A percentile compares a stretch with the other conserved stretches of the same genome.
Evolutionary conservation across 331 rosid genomes (phyloP).

Genomic region (Cucumis variabilis): DNA sequence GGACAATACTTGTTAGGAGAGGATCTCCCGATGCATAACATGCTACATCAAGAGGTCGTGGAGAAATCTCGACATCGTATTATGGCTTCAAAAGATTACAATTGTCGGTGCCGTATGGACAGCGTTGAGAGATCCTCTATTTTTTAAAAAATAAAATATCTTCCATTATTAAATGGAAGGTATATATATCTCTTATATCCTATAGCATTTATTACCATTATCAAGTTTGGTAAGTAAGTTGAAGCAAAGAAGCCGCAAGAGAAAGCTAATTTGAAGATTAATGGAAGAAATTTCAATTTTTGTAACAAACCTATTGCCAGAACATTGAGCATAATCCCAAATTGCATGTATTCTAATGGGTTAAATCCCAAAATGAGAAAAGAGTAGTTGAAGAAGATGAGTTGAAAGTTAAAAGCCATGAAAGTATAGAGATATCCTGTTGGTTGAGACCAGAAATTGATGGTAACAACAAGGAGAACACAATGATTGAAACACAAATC

Average conservation of each 20-base stretch:
- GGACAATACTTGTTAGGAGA: too few species aligned
- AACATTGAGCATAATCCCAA: slow-evolving; percentile 90
- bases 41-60: too few species aligned
- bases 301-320: slow-evolving; percentile 62
- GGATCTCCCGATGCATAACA: too few species aligned
- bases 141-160: too few species aligned
- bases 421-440: slow-evolving; percentile 85
- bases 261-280: slow-evolving; percentile 65
- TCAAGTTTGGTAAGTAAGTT: slow-evolving; percentile 62
- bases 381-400: slow-evolving; percentile 60
- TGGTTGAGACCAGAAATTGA: slow-evolving; percentile 68
- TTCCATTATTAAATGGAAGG: too few species aligned
- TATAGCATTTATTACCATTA: too few species aligned
- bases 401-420: slow-evolving; percentile 89
- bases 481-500: slow-evolving; percentile 44
- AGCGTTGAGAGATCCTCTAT: too few species aligned
- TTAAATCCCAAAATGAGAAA: slow-evolving; percentile 87
- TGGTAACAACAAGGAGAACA: slow-evolving; percentile 51
- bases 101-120: too few species aligned
- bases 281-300: slow-evolving; percentile 66
- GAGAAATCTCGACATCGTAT: too few species aligned
- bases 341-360: slow-evolving; percentile 71
- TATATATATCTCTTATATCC: too few species aligned
- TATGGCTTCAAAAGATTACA: too few species aligned
- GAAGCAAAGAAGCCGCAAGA: slow-evolving; percentile 64